Conservation (phyloP, 768 basidiomycete species). For the Tubosaeta sp. region DNA sequence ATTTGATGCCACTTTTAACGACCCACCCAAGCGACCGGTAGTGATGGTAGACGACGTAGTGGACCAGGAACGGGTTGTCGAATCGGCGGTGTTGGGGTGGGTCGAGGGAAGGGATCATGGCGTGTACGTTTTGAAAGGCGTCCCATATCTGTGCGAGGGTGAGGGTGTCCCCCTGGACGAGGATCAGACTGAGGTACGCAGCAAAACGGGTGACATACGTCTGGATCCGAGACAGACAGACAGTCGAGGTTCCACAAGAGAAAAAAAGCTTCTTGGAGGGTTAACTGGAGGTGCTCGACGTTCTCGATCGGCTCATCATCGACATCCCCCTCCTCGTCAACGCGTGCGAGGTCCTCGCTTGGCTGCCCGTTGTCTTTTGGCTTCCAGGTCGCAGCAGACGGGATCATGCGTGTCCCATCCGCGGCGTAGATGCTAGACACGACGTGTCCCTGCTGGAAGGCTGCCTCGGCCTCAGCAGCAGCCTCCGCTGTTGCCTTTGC, state of each 20-base stretch:
- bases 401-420: conserved; percentile 46
- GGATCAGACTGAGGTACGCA: background rate
- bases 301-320: conserved; percentile 58
- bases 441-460: conserved; percentile 69
- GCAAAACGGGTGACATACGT: conserved; percentile 42
- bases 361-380: conserved; percentile 34
- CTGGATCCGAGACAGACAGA: conserved; percentile 61
- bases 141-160: conserved; percentile 57
- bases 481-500: conserved; percentile 83
- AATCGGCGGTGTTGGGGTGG: conserved; percentile 42
- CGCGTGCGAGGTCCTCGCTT: conserved; percentile 12
- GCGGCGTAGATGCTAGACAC: conserved; percentile 56
- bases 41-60: conserved; percentile 91
- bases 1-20: conserved; percentile 93
- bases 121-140: conserved; percentile 55
- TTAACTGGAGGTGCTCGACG: conserved; percentile 88
- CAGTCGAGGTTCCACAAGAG: conserved; percentile 82
- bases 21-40: conserved; percentile 97
- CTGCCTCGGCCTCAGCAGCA: conserved; percentile 71
- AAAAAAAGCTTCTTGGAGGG: conserved; percentile 87
- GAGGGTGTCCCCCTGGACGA: conserved; percentile 48
- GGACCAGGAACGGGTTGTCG: conserved; percentile 90
- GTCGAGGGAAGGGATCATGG: conserved; percentile 26
- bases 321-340: conserved; percentile 30
- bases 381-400: conserved; percentile 80